A percentile compares a stretch with the other conserved stretches of the same genome.
Evolutionary conservation across 768 basidiomycete species (phyloP).

Genomic region (Crepidotus variabilis): DNA sequence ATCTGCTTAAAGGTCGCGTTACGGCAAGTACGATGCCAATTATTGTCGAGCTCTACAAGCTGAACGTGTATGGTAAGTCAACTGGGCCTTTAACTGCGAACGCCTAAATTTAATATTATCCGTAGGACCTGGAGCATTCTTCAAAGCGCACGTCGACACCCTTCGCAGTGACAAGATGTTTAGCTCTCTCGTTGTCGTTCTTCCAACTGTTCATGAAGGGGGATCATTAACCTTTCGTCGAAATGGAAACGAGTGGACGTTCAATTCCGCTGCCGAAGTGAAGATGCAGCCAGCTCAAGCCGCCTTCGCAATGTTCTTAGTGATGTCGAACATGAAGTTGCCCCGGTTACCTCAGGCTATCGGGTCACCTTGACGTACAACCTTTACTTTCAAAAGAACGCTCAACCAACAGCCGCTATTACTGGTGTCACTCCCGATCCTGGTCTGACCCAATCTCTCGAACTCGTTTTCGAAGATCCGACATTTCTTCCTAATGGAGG

Average conservation of each 20-base stretch:
- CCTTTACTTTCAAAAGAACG: conserved; percentile 23
- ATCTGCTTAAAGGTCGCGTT: conserved; percentile 14
- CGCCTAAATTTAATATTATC: background rate
- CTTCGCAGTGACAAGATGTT: conserved; percentile 36
- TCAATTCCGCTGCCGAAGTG: conserved; percentile 29
- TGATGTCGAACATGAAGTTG: conserved; percentile 34
- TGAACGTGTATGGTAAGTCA: conserved; percentile 40
- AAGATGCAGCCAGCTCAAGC: conserved; percentile 17
- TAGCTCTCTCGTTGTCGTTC: conserved; percentile 41
- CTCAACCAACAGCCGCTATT: background rate
- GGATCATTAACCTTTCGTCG: conserved; percentile 33
- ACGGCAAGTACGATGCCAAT: conserved; percentile 13
- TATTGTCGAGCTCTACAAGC: conserved; percentile 34
- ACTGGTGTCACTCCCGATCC: background rate
- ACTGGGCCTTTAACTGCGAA: conserved; percentile 34
- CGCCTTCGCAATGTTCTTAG: conserved; percentile 28
- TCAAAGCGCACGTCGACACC: conserved; percentile 41
- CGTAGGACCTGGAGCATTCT: conserved; percentile 26
- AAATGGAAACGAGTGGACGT: conserved; percentile 22
- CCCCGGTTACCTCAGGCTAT: conserved; percentile 27
- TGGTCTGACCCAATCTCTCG: background rate
- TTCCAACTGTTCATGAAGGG: conserved; percentile 38
- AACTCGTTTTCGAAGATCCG: background rate
- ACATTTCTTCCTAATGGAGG: background rate
- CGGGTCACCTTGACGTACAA: conserved; percentile 40